Conservation (phyloP, 129 eudicot genomes). For the Escallonia rubra region DNA sequence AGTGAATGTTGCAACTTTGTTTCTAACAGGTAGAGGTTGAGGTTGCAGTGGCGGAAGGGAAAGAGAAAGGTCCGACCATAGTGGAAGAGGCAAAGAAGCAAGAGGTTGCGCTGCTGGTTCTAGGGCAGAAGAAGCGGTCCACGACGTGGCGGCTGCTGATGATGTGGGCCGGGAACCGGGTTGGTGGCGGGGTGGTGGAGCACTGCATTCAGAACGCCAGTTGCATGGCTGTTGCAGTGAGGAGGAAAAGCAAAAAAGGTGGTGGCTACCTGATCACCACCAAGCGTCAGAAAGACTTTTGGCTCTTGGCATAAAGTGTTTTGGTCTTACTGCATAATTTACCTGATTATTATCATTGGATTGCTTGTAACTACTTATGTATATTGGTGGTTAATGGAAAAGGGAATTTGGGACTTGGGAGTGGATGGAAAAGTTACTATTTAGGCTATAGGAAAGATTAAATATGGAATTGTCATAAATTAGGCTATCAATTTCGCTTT, state of each 20-base stretch:
- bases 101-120: conserved; percentile 58
- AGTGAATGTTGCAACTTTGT: not conserved
- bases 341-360: conserved; percentile 4
- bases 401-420: not conserved
- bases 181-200: conserved; percentile 65
- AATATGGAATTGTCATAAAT: no score
- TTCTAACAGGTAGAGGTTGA: conserved; percentile 49
- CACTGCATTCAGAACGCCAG: conserved; percentile 76
- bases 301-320: conserved; percentile 78
- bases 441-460: no score
- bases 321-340: not conserved
- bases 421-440: not conserved
- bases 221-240: conserved; percentile 88
- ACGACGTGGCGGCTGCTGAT: conserved; percentile 50
- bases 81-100: conserved; percentile 65
- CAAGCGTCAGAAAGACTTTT: conserved; percentile 84
- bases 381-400: not conserved
- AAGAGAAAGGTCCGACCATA: conserved; percentile 69
- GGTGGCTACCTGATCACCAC: conserved; percentile 94
- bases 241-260: conserved; percentile 68
- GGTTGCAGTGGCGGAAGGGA: conserved; percentile 57
- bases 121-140: conserved; percentile 58
- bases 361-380: not conserved
- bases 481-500: no score
- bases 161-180: conserved; percentile 46